Percentiles rank a stretch among this genome's conserved stretches.
Evolutionary conservation across 148 eudicot species (phyloP).

Genomic region (Nepenthes mirabilis): DNA sequence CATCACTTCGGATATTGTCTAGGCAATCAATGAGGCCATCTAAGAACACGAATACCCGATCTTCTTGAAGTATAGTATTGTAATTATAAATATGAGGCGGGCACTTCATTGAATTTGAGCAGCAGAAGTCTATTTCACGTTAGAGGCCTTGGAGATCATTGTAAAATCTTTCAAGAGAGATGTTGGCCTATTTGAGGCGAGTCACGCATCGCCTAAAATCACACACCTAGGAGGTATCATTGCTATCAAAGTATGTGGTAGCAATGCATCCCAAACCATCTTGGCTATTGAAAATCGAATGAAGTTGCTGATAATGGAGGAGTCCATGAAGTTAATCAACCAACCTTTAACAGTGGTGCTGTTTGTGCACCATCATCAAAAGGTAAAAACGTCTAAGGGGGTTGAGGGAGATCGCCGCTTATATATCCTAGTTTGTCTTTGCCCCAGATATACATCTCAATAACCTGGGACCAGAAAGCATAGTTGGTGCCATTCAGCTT

Average conservation of each 20-base stretch:
- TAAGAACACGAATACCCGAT: constrained; percentile 2
- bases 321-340: not conserved
- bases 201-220: constrained; percentile 2
- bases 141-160: constrained; percentile 6
- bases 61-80: not conserved
- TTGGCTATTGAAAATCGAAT: not conserved
- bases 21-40: constrained; percentile 4
- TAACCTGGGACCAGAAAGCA: too few species aligned
- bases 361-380: not conserved
- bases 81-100: not conserved
- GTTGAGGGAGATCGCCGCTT: not conserved
- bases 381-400: not conserved
- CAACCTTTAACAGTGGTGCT: not conserved
- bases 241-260: constrained; percentile 4
- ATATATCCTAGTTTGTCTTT: not conserved
- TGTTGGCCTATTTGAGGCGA: not conserved
- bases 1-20: constrained; percentile 1
- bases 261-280: constrained; percentile 4
- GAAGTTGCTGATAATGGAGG: not conserved
- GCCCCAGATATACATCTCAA: not conserved
- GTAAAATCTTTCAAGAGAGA: constrained; percentile 5
- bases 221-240: not conserved
- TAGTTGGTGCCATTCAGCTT: too few species aligned
- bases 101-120: constrained; percentile 4
- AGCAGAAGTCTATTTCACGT: constrained; percentile 1